Evolutionary conservation across 495 filamentous ascomycete species (phyloP), one percentile per base, ranked within the genome.

Genomic region (Penicillium ucsense): DNA sequence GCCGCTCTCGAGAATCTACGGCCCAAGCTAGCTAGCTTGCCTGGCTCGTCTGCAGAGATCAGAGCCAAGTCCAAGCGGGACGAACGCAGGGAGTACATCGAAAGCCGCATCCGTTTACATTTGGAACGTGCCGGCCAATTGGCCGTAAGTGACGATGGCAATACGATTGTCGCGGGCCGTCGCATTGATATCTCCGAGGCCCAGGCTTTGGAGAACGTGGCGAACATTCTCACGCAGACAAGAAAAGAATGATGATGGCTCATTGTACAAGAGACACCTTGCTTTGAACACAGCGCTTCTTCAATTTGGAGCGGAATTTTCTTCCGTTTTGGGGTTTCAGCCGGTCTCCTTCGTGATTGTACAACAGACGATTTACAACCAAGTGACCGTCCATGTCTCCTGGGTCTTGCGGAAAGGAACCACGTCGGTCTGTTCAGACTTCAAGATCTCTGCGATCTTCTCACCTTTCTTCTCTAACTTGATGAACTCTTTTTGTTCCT

Each of bases 61-160:
- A 67, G 71, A 8, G 57, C 55, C 10, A 72, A 65, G 29, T 48
- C 58, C 8, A 72, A 68, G 42, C 61, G 60, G 62, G 67, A 76
- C 68, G 68, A 87, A 57, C 66, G 88, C 50, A 68, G 79, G 43
- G 78, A 83, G 52, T 94, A 92, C 65, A 82, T 92, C 39, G 88
- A 94, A 65, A 73, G 74, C 46, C 77, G 87, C 48, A 73, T 75
- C 38, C 59, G 63, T 48, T 59, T 75, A 30, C 71, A 75, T 45
- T 59, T 75, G 0, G 70, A 75, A 43, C 67, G 71, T 6, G 59
- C 68, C 38, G 71, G 70, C 1, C 68, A 73, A 39, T 55, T 71
- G 29, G 61, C 64, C 2, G 55, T 67, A 42, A 67, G 66, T 3
- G 58, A 59, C 28, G 67, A 70, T 37, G 62, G 64, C 4, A 59